Evolutionary conservation across 305 asterid species (phyloP), one percentile per base, ranked within the genome.

Genomic region (Fraxinus paxiana): DNA sequence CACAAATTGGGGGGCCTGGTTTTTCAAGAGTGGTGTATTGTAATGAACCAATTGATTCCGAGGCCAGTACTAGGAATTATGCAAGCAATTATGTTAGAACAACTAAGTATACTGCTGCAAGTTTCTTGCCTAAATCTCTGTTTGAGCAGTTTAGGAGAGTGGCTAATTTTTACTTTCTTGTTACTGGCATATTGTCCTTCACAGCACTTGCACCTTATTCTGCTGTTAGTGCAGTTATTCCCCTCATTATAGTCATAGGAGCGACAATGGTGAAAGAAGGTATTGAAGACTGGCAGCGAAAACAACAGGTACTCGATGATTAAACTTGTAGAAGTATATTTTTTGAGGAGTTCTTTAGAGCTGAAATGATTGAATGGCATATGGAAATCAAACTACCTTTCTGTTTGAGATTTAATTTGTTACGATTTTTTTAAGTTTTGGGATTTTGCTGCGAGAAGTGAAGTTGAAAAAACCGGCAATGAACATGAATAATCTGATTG

Each of bases 191-290:
- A 48, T 82, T 95, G 90, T 73, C 98, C 38, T 95, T 95, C 88
- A 95, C 98, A 35, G 1, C 78, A 0, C 85, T 93, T 41, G 93
- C 97, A 31, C 98, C 98, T 56, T 95, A 91, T 28, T 73, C 92
- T 76, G 91, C 95, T 77, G 89, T 90, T 37, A 93, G 97, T 87
- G 87, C 98, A n/a, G 80, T 95, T 72, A 69, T 90, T 82, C 98
- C 98, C 7, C 86, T 95, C 54, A 84, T 92, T 37, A 73, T 93
- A 63, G 96, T 95, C 70, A 90, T 95, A 63, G 92, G 94, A 34
- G 94, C 90, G 5, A 90, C 94, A 77, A 95, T 95, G 97, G 87
- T 92, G 48, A 95, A 95, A 82, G 98, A 95, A 74, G 98, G 97
- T 24, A 90, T 95, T 54, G 98, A 95, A 81, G 98, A 95, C 59